A percentile compares a stretch with the other conserved stretches of the same genome.
Conservation (phyloP, 805 yeast genomes). For the Saccharomyces kudriavzevii region DNA sequence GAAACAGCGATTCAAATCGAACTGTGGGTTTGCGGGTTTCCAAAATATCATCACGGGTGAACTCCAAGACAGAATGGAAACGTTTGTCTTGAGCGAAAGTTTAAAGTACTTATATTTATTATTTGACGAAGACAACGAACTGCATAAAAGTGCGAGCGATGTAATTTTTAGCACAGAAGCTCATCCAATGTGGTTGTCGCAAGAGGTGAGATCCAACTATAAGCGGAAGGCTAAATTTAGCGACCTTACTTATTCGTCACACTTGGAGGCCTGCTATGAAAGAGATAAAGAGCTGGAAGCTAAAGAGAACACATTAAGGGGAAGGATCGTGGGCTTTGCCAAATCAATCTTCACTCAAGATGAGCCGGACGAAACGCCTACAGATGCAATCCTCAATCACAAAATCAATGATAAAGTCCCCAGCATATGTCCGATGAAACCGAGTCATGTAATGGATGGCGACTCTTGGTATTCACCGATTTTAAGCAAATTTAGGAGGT, state of each 20-base stretch:
- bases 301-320: background rate
- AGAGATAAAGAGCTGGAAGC: background rate
- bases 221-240: slow-evolving; percentile 14
- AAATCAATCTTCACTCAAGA: background rate
- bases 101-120: slow-evolving; percentile 72
- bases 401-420: background rate
- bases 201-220: slow-evolving; percentile 26
- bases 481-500: slow-evolving; percentile 31
- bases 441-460: background rate
- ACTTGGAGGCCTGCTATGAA: slow-evolving; percentile 11
- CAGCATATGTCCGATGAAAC: background rate
- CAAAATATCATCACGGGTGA: slow-evolving; percentile 58
- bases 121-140: slow-evolving; percentile 63
- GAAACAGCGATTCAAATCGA: slow-evolving; percentile 41
- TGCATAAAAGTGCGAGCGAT: slow-evolving; percentile 35
- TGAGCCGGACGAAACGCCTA: background rate
- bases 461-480: slow-evolving; percentile 35
- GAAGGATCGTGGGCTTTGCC: background rate
- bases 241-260: slow-evolving; percentile 11
- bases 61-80: slow-evolving; percentile 78
- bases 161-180: slow-evolving; percentile 78
- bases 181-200: slow-evolving; percentile 74
- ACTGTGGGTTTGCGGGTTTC: slow-evolving; percentile 77
- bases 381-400: background rate
- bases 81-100: slow-evolving; percentile 83